Base-by-base conservation (phyloP, 2,329 filamentous ascomycete species). In the Aureobasidium vineae region DNA sequence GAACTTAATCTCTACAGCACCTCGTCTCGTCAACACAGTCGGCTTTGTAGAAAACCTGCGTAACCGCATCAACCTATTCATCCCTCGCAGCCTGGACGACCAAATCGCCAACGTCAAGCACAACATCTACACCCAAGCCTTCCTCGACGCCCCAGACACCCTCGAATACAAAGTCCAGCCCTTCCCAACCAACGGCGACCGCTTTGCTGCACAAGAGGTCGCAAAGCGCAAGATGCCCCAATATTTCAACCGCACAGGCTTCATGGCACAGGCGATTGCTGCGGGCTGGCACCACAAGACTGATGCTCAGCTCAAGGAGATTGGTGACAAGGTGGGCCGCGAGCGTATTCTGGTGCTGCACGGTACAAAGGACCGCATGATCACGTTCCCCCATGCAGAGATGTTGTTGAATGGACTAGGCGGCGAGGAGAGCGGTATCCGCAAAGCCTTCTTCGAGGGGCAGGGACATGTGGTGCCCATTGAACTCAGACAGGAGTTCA, bases 281-380 rank as follows among this genome's bases (percentile, higher is more conserved):
- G 90, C 89, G 0, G 90, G 87, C 0, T 91, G 90, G 85, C 92
- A 97, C 76, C 80, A 86, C 76, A 96, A 96, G 81, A 86, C 83
- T 15, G 76, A 84, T 0, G 83, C 79, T 67, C 88, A 96, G 77
- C 77, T 96, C 53, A 79, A 78, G 70, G 79, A 83, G 68, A 81
- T 96, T 69, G 89, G 84, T 0, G 86, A 92, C 70, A 78, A 76
- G 33, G 84, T 97, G 0, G 91, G 91, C 0, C 82, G 90, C 63
- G 85, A 89, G 70, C 80, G 91, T 38, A 93, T 97, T 70, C 77
- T 91, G 71, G 85, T 96, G 5, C 76, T 94, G 70, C 92, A 96
- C 76, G 92, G 92, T 8, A 88, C 84, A 0, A 77, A 78, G 11
- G 92, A 97, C 77, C 81, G 82, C n/a, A 92, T 97, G 89, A 89